Conservation (phyloP, 495 filamentous ascomycete species). For the Neurospora sp. region DNA sequence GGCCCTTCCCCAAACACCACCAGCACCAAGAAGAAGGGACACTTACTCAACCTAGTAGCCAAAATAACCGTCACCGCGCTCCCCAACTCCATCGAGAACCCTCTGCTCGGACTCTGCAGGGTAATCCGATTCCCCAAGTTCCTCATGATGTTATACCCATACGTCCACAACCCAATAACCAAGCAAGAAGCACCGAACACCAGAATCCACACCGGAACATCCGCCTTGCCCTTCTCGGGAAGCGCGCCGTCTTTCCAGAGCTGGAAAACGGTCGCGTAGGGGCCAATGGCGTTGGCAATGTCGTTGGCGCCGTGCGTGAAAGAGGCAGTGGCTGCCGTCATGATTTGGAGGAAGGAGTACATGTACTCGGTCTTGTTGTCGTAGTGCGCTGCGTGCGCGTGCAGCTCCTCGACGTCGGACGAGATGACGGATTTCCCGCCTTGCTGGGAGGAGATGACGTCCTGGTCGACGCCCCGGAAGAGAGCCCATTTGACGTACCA, state of each 20-base stretch:
- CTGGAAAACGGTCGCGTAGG: constrained; percentile 57
- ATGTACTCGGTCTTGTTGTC: constrained; percentile 68
- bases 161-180: constrained; percentile 57
- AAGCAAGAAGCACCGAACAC: constrained; percentile 46
- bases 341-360: constrained; percentile 62
- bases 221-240: constrained; percentile 39
- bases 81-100: constrained; percentile 60
- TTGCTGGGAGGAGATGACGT: constrained; percentile 40
- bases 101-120: constrained; percentile 55
- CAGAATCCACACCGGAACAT: constrained; percentile 59
- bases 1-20: neutral
- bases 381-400: constrained; percentile 54
- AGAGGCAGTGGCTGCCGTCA: constrained; percentile 62
- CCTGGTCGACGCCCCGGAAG: constrained; percentile 51
- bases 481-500: constrained; percentile 36
- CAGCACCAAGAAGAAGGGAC: neutral
- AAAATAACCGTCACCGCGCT: constrained; percentile 58
- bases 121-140: constrained; percentile 62
- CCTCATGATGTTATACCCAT: constrained; percentile 62
- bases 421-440: constrained; percentile 14
- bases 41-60: constrained; percentile 45
- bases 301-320: constrained; percentile 78
- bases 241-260: constrained; percentile 47
- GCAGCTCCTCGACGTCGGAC: constrained; percentile 44
- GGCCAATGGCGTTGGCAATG: constrained; percentile 64